Evolutionary conservation across 768 basidiomycete species (phyloP), one percentile per base, ranked within the genome.

Genomic region (Macrolepiota fuliginosa): DNA sequence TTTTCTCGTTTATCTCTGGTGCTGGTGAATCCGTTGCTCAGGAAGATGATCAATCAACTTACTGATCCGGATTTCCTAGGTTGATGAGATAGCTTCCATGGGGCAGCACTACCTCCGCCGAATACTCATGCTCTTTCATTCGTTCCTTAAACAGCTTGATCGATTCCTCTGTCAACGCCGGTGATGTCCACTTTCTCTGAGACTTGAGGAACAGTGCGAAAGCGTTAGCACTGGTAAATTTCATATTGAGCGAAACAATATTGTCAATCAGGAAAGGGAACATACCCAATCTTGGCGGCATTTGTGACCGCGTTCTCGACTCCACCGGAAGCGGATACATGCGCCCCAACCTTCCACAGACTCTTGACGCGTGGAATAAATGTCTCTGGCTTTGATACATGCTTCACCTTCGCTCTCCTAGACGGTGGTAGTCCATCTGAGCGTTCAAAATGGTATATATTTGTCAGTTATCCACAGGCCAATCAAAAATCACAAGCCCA

Each of bases 1-100:
- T 90, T 90, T 64, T 84, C 79, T 1, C 89, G 81, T 62, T 90
- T 92, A 22, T 77, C 77, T 7, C 88, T 90, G 49, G 7, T 29
- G n/a, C 9, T 10, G 5, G 25, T 37, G 2, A 25, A 47, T 27
- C n/a, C 12, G n/a, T 46, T 17, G 40, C 25, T 19, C 4, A 19
- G 12, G n/a, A 2, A 35, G 4, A 19, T 13, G 12, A 32, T 9
- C 3, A n/a, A 25, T 6, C 13, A 25, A 22, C 90, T 58, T 54
- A 92, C 91, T 65, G 64, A 62, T 93, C 89, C 0, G 89, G 88
- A 71, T 94, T 94, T 45, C 87, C 93, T 1, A 94, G 80, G 68
- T 95, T 95, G 53, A 94, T 82, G 29, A 95, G 81, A 70, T 94
- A 95, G 65, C 86, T 92, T 29, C 91, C 92, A 65, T 95, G 94